A percentile compares a stretch with the other conserved stretches of the same genome.
Evolutionary conservation across 495 filamentous ascomycete genomes (phyloP).

Genomic region (Amniculicola lignicola): DNA sequence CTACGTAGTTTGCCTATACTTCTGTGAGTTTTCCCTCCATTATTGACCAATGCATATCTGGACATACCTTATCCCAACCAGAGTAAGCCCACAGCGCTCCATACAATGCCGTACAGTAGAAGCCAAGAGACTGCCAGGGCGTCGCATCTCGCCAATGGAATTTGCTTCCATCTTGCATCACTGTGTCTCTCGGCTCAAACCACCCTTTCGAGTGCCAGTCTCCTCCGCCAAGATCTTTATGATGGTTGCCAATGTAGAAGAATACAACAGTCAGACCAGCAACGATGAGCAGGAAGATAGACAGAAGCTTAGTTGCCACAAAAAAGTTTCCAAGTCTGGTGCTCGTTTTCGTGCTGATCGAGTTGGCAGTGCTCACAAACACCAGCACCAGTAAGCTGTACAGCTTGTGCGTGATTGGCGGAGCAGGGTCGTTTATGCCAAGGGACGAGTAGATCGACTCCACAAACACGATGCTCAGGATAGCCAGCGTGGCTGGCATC

Average conservation of each 20-base stretch:
- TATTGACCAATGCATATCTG: not conserved
- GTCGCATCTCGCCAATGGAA: slow-evolving; percentile 49
- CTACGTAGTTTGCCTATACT: slow-evolving; percentile 52
- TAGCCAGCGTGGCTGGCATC: slow-evolving; percentile 57
- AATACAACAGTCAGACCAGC: slow-evolving; percentile 49
- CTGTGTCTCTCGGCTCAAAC: slow-evolving; percentile 48
- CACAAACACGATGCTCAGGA: slow-evolving; percentile 57
- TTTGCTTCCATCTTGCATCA: slow-evolving; percentile 46
- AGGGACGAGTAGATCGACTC: slow-evolving; percentile 45
- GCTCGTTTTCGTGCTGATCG: slow-evolving; percentile 55
- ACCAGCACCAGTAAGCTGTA: slow-evolving; percentile 48
- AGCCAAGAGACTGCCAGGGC: slow-evolving; percentile 52
- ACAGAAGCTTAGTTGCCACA: slow-evolving; percentile 50
- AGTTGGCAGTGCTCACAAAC: slow-evolving; percentile 51
- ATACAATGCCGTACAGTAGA: slow-evolving; percentile 54
- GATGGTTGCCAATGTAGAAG: slow-evolving; percentile 39
- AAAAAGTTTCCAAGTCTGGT: slow-evolving; percentile 56
- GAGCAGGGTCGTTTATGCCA: slow-evolving; percentile 8
- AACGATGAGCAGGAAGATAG: slow-evolving; percentile 48
- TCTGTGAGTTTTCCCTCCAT: not conserved
- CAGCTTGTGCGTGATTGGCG: slow-evolving; percentile 41
- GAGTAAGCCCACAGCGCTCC: slow-evolving; percentile 58
- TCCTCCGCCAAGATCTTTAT: slow-evolving; percentile 42
- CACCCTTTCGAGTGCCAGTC: slow-evolving; percentile 55
- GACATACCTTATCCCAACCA: slow-evolving; percentile 58